Evolutionary conservation across 1,284 basidiomycete species (phyloP).

Genomic region (Mrakiaceae sp.): DNA sequence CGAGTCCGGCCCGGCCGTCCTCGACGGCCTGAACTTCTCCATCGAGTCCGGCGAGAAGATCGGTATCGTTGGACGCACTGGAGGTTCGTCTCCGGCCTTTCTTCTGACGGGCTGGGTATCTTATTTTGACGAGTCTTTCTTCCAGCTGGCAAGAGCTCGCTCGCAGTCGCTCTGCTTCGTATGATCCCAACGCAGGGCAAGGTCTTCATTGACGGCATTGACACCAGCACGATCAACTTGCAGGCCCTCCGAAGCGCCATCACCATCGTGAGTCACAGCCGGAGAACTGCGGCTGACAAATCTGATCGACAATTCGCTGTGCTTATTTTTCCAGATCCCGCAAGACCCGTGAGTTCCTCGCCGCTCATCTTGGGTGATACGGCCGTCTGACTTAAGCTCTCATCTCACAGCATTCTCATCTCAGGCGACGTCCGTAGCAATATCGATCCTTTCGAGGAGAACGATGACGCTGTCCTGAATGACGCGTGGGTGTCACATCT

Average conservation of each 20-base stretch:
- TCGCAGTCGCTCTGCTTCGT: constrained; percentile 33
- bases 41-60: constrained; percentile 50
- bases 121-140: background rate
- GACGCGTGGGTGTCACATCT: constrained; percentile 27
- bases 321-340: constrained; percentile 32
- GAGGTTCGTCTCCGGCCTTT: constrained; percentile 54
- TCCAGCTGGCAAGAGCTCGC: constrained; percentile 1
- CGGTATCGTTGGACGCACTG: constrained; percentile 59
- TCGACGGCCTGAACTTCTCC: constrained; percentile 47
- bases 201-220: constrained; percentile 29
- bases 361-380: too few species aligned
- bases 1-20: constrained; percentile 38
- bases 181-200: constrained; percentile 49
- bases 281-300: too few species aligned
- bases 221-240: constrained; percentile 43
- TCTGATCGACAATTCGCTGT: background rate
- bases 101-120: background rate
- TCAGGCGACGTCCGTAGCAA: constrained; percentile 73
- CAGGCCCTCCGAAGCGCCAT: constrained; percentile 43
- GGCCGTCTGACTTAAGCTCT: too few species aligned
- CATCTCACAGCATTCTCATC: constrained; percentile 26
- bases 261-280: constrained; percentile 33
- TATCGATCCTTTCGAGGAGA: constrained; percentile 58
- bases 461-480: constrained; percentile 52
- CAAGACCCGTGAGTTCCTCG: constrained; percentile 33